Evolutionary conservation across 306 rosid species (phyloP).

Genomic region (Cucumis hystrix): DNA sequence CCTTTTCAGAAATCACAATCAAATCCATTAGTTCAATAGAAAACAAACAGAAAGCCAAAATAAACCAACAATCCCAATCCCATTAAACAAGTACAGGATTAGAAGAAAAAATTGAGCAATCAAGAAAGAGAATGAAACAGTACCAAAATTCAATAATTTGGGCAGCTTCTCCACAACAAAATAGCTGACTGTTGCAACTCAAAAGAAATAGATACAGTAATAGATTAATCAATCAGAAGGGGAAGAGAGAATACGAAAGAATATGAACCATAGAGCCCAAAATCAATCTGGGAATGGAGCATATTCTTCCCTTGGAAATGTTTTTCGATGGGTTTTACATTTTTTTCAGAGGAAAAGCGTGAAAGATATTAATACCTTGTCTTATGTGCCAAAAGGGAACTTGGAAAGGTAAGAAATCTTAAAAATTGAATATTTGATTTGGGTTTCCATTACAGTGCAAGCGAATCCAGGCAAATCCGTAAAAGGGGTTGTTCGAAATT

Average conservation of each 20-base stretch:
- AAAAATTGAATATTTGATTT: neutral
- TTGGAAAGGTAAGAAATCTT: neutral
- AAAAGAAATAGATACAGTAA: neutral
- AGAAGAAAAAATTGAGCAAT: neutral
- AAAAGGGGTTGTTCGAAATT: neutral
- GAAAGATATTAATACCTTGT: slow-evolving; percentile 1
- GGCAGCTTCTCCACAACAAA: neutral
- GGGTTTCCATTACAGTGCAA: neutral
- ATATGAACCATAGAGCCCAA: neutral
- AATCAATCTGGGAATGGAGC: neutral
- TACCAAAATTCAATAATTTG: neutral
- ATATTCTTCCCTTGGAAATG: neutral
- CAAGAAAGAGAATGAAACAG: neutral
- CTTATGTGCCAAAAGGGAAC: neutral
- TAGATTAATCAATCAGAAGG: neutral
- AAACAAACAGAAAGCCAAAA: neutral
- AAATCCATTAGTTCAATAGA: neutral
- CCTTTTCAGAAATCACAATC: neutral
- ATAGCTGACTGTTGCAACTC: neutral
- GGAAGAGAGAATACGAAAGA: neutral
- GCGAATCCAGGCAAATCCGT: neutral
- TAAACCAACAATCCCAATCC: neutral
- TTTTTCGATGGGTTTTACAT: neutral
- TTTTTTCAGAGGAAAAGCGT: slow-evolving; percentile 1
- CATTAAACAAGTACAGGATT: neutral